Conservation (phyloP, 768 basidiomycete genomes). For the Austroboletus festivus region DNA sequence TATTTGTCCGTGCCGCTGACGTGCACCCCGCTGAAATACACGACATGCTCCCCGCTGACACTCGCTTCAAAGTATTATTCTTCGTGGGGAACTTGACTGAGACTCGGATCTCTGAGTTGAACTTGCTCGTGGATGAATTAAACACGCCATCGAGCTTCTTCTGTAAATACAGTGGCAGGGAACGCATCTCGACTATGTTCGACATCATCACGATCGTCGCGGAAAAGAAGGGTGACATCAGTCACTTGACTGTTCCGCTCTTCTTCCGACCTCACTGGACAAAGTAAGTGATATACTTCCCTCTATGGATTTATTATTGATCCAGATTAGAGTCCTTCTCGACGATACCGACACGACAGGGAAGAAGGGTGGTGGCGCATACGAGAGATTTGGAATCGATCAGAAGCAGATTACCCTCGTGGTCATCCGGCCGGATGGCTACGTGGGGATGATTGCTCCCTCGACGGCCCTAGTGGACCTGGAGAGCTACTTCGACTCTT, state of each 20-base stretch:
- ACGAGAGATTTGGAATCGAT: slow-evolving; percentile 30
- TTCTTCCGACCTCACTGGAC: slow-evolving; percentile 32
- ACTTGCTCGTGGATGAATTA: slow-evolving; percentile 28
- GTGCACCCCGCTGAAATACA: slow-evolving; percentile 47
- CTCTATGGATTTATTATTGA: neutral
- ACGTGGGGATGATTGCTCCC: slow-evolving; percentile 33
- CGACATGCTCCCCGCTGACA: slow-evolving; percentile 46
- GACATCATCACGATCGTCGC: slow-evolving; percentile 23
- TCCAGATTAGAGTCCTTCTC: slow-evolving; percentile 25
- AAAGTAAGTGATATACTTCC: slow-evolving; percentile 28
- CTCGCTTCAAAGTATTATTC: slow-evolving; percentile 46
- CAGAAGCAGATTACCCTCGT: slow-evolving; percentile 25
- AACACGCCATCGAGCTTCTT: slow-evolving; percentile 26
- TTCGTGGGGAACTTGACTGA: slow-evolving; percentile 38
- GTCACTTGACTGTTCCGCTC: slow-evolving; percentile 31
- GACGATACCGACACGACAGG: slow-evolving; percentile 29
- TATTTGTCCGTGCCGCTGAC: slow-evolving; percentile 47
- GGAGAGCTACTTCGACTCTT: neutral
- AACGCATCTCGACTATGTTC: slow-evolving; percentile 27
- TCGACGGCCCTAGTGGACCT: slow-evolving; percentile 5
- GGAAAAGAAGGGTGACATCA: slow-evolving; percentile 29
- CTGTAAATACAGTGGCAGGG: slow-evolving; percentile 17
- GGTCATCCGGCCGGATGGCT: slow-evolving; percentile 37
- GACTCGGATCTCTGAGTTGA: slow-evolving; percentile 18
- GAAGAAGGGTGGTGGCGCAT: slow-evolving; percentile 27